phyloP scores from a whole-genome alignment of 2,329 filamentous ascomycete genomes.

The Fusarium temperatum region DNA sequence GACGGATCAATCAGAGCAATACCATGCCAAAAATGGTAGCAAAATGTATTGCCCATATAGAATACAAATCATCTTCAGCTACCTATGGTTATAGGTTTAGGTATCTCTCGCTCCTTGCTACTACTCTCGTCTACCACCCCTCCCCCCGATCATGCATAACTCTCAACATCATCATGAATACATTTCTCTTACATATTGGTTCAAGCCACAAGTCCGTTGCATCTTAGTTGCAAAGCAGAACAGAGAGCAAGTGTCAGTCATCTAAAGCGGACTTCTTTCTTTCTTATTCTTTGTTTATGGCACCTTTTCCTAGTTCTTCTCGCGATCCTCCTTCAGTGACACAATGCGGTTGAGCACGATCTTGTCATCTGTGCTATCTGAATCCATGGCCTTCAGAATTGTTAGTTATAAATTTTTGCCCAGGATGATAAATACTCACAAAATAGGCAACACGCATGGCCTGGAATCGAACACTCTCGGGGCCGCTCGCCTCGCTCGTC shows the following conservation, averaged over 20 bases:
- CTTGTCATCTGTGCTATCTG: slow-evolving; percentile 80
- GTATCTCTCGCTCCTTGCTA: not conserved
- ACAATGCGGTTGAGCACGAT: slow-evolving; percentile 92
- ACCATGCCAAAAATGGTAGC: too few species aligned
- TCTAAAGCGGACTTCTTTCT: not conserved
- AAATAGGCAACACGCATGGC: slow-evolving; percentile 90
- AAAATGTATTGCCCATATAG: not conserved
- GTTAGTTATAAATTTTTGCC: slow-evolving; percentile 14
- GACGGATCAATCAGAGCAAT: not conserved
- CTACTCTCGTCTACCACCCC: not conserved
- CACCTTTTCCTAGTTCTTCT: slow-evolving; percentile 58
- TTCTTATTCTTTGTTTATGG: not conserved
- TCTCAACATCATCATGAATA: not conserved
- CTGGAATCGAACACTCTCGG: slow-evolving; percentile 87
- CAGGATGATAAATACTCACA: slow-evolving; percentile 51
- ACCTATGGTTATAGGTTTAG: not conserved
- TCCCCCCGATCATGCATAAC: not conserved
- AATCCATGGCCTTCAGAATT: slow-evolving; percentile 70
- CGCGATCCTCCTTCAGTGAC: slow-evolving; percentile 86
- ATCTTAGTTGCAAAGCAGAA: not conserved
- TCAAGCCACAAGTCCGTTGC: not conserved
- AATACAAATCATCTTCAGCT: not conserved
- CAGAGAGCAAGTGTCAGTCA: not conserved
- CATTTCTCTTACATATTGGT: not conserved
- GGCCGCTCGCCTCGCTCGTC: slow-evolving; percentile 67